A percentile compares a stretch with the other conserved stretches of the same genome.
Evolutionary conservation across 495 filamentous ascomycete genomes (phyloP).

Genomic region (Penicillium daleae): DNA sequence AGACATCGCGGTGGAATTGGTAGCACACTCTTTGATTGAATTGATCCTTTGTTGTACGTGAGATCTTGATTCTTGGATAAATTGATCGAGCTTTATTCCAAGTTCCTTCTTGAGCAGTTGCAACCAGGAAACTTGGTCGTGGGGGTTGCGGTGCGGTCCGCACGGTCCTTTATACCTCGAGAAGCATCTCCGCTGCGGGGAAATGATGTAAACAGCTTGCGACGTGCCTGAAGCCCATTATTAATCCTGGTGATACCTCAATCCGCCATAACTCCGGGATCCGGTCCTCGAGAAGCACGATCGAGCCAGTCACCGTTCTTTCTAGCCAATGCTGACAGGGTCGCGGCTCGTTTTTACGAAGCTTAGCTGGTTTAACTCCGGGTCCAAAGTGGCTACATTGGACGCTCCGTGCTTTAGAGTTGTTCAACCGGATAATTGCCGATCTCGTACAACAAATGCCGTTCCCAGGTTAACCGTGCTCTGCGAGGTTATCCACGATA

Average conservation of each 20-base stretch:
- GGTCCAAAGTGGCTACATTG: background rate
- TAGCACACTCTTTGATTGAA: background rate
- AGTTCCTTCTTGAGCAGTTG: background rate
- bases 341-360: slow-evolving; percentile 6
- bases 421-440: background rate
- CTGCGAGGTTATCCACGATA: no score
- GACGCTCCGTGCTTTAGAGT: background rate
- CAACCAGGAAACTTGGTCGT: background rate
- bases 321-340: background rate
- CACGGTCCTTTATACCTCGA: background rate
- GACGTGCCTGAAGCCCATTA: background rate
- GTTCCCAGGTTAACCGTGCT: no score
- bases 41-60: no score
- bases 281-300: background rate
- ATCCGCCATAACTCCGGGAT: slow-evolving; percentile 3
- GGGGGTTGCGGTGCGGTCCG: background rate
- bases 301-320: background rate
- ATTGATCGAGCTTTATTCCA: no score
- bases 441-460: no score
- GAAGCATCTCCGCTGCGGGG: background rate
- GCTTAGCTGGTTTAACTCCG: slow-evolving; percentile 2
- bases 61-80: no score
- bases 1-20: slow-evolving; percentile 7
- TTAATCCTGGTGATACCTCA: slow-evolving; percentile 10
- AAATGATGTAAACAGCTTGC: slow-evolving; percentile 12